These are phyloP conservation scores for Thalassiosira livingstoniorum DNA, from an alignment of 352 stramenopile genomes.

Conservation along the genomic window DNA sequence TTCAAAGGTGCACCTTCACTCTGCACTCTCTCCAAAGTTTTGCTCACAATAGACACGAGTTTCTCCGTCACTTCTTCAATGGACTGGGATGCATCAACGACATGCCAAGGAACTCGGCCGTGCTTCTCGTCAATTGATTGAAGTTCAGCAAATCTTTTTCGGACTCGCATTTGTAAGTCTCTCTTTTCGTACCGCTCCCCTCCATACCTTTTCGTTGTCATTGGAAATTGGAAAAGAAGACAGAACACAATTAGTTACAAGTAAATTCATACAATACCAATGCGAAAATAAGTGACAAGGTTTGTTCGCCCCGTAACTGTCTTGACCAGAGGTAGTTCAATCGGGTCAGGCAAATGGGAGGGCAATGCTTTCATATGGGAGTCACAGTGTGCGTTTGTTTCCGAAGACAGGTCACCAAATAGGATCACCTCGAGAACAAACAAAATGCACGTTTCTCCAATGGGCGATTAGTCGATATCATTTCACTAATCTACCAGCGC, in stretches of 20 bases:
- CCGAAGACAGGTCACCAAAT: background rate
- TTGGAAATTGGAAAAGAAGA: too few relatives aligned
- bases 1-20: slow-evolving; percentile 45
- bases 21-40: slow-evolving; percentile 64
- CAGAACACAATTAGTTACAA: too few relatives aligned
- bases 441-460: too few relatives aligned
- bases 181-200: slow-evolving; percentile 84
- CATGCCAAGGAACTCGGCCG: slow-evolving; percentile 70
- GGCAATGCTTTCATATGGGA: slow-evolving; percentile 45
- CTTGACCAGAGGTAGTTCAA: slow-evolving; percentile 69
- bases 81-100: slow-evolving; percentile 77
- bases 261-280: too few relatives aligned
- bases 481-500: too few relatives aligned
- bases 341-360: slow-evolving; percentile 71
- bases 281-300: too few relatives aligned
- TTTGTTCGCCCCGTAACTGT: slow-evolving; percentile 79
- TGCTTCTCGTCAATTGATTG: slow-evolving; percentile 71
- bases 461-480: too few relatives aligned
- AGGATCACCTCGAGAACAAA: slow-evolving; percentile 10
- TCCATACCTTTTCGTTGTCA: slow-evolving; percentile 70
- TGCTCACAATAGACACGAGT: slow-evolving; percentile 71
- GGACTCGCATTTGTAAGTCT: slow-evolving; percentile 81
- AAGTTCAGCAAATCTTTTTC: slow-evolving; percentile 79
- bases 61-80: slow-evolving; percentile 79
- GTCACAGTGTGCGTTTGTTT: slow-evolving; percentile 15